Evolutionary conservation across 768 basidiomycete genomes (phyloP).

Genomic region (Russula griseocarnosa): DNA sequence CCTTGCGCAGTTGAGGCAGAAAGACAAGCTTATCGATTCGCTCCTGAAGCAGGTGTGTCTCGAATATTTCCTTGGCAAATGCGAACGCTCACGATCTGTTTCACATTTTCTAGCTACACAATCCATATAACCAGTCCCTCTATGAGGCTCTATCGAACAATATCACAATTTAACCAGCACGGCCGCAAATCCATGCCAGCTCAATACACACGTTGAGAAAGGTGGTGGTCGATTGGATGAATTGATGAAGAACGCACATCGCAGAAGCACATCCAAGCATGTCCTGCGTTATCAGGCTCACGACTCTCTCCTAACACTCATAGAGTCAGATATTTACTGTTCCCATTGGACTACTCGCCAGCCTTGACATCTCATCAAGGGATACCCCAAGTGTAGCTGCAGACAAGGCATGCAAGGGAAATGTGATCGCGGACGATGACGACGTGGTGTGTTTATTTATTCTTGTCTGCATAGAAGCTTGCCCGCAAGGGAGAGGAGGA

Average conservation of each 20-base stretch:
- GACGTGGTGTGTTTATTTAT: conserved; percentile 25
- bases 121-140: conserved; percentile 76
- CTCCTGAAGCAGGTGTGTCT: conserved; percentile 70
- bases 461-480: conserved; percentile 31
- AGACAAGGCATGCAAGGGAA: conserved; percentile 25
- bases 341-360: conserved; percentile 72
- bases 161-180: conserved; percentile 65
- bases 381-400: conserved; percentile 34
- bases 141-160: conserved; percentile 74
- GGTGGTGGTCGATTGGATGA: conserved; percentile 33
- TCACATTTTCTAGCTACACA: conserved; percentile 49
- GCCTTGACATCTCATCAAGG: conserved; percentile 57
- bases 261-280: background rate
- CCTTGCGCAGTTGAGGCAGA: conserved; percentile 80
- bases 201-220: conserved; percentile 37
- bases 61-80: background rate
- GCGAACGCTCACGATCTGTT: background rate
- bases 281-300: conserved; percentile 16
- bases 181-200: conserved; percentile 40
- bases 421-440: conserved; percentile 33
- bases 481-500: background rate
- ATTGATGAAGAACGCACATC: conserved; percentile 15
- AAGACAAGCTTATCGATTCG: conserved; percentile 81
- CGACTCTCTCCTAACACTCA: conserved; percentile 29
- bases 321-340: conserved; percentile 41